These are phyloP conservation scores for Ephemerocybe angulata DNA, from an alignment of 768 basidiomycete species.

Conservation along the genomic window DNA sequence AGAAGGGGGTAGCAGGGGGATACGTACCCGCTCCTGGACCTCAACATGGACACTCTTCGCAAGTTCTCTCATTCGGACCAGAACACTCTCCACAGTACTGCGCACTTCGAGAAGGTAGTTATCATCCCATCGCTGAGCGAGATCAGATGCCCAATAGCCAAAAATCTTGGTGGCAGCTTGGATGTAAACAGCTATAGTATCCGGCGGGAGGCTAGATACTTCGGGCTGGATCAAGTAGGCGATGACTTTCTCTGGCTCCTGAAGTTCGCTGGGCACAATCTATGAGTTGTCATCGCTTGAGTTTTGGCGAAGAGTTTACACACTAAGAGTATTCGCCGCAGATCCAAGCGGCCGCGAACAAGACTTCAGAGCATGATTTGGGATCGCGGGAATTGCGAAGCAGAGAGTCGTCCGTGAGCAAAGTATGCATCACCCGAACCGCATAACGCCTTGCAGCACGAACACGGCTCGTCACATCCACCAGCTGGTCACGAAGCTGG, in stretches of 20 bases:
- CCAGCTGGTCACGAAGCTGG: slow-evolving; percentile 77
- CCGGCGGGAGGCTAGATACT: slow-evolving; percentile 52
- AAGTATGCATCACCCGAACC: slow-evolving; percentile 76
- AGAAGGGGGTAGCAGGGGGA: background rate
- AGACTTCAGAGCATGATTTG: slow-evolving; percentile 76
- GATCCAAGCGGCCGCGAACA: slow-evolving; percentile 96
- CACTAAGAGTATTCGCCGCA: slow-evolving; percentile 93
- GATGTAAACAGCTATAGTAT: slow-evolving; percentile 74
- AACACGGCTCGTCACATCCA: slow-evolving; percentile 85
- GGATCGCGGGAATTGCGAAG: slow-evolving; percentile 62
- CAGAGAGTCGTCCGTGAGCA: slow-evolving; percentile 77
- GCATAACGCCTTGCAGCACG: slow-evolving; percentile 71
- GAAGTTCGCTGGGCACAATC: slow-evolving; percentile 54
- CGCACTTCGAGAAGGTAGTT: slow-evolving; percentile 65
- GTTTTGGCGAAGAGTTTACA: slow-evolving; percentile 25
- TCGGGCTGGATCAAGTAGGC: slow-evolving; percentile 63
- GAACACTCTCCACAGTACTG: slow-evolving; percentile 57
- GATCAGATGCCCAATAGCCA: slow-evolving; percentile 75
- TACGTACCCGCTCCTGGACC: slow-evolving; percentile 84
- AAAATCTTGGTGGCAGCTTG: slow-evolving; percentile 85
- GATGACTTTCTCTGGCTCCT: slow-evolving; percentile 71
- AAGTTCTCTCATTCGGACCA: slow-evolving; percentile 57
- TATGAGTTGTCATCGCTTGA: background rate
- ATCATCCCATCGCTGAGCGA: slow-evolving; percentile 75
- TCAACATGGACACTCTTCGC: slow-evolving; percentile 69